Evolutionary conservation across 768 basidiomycete genomes (phyloP), one percentile per base, ranked within the genome.

Genomic region (Agaricus subrufescens): DNA sequence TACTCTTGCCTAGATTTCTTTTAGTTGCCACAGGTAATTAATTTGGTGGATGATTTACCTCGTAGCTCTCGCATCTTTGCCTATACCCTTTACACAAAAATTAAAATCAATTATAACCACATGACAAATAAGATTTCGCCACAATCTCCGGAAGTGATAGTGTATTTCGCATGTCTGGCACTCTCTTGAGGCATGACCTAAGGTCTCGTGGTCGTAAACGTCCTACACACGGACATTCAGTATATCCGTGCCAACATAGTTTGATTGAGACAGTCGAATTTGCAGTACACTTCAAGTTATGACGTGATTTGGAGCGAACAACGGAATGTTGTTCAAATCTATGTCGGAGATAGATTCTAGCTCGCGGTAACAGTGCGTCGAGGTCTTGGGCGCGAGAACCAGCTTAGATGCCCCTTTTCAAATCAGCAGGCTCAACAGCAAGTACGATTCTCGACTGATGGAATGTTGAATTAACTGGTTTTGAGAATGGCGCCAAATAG

Each of bases 331-430:
- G 34, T 2, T 34, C 31, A 7, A 51, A 27, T 51, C 38, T 42
- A 49, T 43, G 54, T 46, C 54, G 54, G 54, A 56, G 47, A 42
- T 56, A 48, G 26, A 4, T 50, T 46, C 31, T 48, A 56, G 49
- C 27, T 11, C 42, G 54, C 54, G 54, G 54, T 7, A 34, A 14
- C 54, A 49, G 23, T 56, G 54, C 54, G 47, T 29, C 12, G 47
- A 43, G 31, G 14, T 5, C 47, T 49, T 19, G 31, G 47, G 38
- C 31, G 38, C 29, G 40, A 38, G 42, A 38, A 23, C 46, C 39
- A 26, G 25, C n/a, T 30, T 25, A n/a, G 25, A 12, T 56, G 42
- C 12, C 54, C 27, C 54, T 47, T 42, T 56, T 43, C 12, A 30
- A 48, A 7, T 19, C n/a, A 42, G 29, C 10, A 44, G 46, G 46